phyloP scores from a whole-genome alignment of 179 eudicot species.

The Spergularia azorica region DNA sequence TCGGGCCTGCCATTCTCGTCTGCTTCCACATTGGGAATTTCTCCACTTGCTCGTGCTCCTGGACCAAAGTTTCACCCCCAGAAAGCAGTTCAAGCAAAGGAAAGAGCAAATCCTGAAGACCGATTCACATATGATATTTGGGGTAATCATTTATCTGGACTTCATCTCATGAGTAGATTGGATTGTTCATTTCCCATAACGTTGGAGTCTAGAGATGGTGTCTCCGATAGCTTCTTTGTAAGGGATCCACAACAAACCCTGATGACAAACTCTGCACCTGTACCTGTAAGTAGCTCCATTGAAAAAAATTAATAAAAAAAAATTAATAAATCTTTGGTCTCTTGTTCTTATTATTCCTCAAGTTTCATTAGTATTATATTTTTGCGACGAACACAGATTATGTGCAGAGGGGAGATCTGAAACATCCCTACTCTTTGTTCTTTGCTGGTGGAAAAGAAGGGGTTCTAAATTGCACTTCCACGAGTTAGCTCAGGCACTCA shows the following conservation, averaged over 20 bases:
- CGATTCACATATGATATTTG: conserved; percentile 71
- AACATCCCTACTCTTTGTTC: too few species aligned
- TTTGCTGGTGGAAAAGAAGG: too few species aligned
- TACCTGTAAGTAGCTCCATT: conserved; percentile 48
- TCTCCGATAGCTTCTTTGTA: conserved; percentile 72
- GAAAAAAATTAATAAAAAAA: conserved; percentile 43
- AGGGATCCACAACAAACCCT: conserved; percentile 55
- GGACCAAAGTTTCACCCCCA: conserved; percentile 49
- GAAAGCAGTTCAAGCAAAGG: conserved; percentile 38
- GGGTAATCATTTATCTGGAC: conserved; percentile 79
- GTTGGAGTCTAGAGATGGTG: conserved; percentile 35
- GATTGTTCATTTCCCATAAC: conserved; percentile 29
- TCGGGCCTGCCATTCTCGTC: conserved; percentile 22
- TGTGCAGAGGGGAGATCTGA: background rate
- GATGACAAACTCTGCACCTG: conserved; percentile 40
- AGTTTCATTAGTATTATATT: conserved; percentile 6
- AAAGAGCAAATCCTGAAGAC: conserved; percentile 35
- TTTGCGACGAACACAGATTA: background rate
- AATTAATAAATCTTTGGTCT: conserved; percentile 7
- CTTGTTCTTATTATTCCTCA: background rate
- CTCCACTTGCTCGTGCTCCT: conserved; percentile 73
- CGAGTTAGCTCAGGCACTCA: too few species aligned
- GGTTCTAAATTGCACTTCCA: too few species aligned
- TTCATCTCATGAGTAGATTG: conserved; percentile 33
- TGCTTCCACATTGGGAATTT: conserved; percentile 45